Evolutionary conservation across 2,329 filamentous ascomycete genomes (phyloP), one percentile per base, ranked within the genome.

Genomic region (Hyphodiscus sp.): DNA sequence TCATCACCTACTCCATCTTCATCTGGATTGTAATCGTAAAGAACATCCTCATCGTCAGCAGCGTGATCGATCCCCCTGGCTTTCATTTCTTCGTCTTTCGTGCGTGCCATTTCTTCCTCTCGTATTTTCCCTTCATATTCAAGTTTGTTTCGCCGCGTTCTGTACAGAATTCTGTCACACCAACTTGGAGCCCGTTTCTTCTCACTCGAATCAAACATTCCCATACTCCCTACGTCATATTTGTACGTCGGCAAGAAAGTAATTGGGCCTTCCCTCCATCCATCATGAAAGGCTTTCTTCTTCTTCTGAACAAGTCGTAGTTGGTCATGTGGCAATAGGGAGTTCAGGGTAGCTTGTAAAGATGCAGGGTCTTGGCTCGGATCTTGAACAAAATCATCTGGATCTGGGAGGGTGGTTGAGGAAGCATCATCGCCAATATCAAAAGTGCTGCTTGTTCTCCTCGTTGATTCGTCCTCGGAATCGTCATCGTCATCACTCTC

Each of bases 221-320:
- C 89, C 30, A 96, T 82, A 29, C 87, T 95, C n/a, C 94, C 94
- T 26, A 96, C 78, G 65, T 99, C 95, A 63, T 99, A 99, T 69
- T 99, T 99, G 71, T 99, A 99, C 0, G 94, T 95, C 1, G 94
- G 94, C 16, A 97, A 69, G 65, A 99, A 99, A 1, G 82, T 82
- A 52, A 99, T 91, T 0, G 83, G 77, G 0, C 91, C 94, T 74
- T 99, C 94, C 49, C 80, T 79, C 91, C 94, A 99, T 1, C 91
- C 92, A 57, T 96, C 89, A 55, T 95, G 82, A 58, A 99, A 95
- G 0, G 85, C 83, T 66, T 87, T 94, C n/a, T 82, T 80, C 41
- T 82, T 73, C 59, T 79, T 82, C 62, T 95, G 91, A 55, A 89
- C 81, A 53, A 83, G 79, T 4, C 76, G 79, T 4, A 99, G 78